Evolutionary conservation across 2,329 filamentous ascomycete species (phyloP).

Genomic region (Penicillium italicum): DNA sequence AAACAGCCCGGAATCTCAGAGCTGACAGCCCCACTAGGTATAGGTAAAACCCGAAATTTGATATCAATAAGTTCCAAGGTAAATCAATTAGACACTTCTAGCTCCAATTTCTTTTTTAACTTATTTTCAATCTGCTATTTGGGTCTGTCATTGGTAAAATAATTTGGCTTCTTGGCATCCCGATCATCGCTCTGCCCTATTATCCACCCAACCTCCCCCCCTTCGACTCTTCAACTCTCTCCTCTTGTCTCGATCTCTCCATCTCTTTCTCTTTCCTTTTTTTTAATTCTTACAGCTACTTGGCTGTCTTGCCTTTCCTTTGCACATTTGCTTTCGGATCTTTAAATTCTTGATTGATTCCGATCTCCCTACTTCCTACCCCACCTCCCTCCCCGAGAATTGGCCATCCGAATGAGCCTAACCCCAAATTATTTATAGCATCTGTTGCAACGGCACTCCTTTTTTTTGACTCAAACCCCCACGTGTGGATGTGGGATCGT

Average conservation of each 20-base stretch:
- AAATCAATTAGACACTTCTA: background rate
- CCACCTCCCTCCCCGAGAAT: slow-evolving; percentile 5
- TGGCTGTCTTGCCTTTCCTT: slow-evolving; percentile 6
- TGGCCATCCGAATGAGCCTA: slow-evolving; percentile 9
- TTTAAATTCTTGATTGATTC: background rate
- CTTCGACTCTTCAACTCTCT: slow-evolving; percentile 8
- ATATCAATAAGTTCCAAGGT: background rate
- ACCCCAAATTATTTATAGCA: slow-evolving; percentile 17
- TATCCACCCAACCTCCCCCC: slow-evolving; percentile 11
- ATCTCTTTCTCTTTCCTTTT: slow-evolving; percentile 5
- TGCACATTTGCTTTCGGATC: slow-evolving; percentile 6
- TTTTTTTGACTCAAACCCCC: slow-evolving; percentile 18
- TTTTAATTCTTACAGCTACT: background rate
- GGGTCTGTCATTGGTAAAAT: background rate
- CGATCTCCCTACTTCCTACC: slow-evolving; percentile 4
- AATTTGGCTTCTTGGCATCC: slow-evolving; percentile 19
- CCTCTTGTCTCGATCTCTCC: slow-evolving; percentile 10
- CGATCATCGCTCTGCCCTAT: slow-evolving; percentile 22
- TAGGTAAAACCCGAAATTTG: background rate
- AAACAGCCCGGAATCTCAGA: background rate
- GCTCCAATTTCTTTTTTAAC: background rate
- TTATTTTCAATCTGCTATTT: background rate
- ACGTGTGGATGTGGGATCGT: slow-evolving; percentile 17
- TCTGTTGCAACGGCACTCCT: slow-evolving; percentile 9
- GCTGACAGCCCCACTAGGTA: slow-evolving; percentile 1